Evolutionary conservation across 495 filamentous ascomycete species (phyloP).

Genomic region (Astrocystis sublimbata): DNA sequence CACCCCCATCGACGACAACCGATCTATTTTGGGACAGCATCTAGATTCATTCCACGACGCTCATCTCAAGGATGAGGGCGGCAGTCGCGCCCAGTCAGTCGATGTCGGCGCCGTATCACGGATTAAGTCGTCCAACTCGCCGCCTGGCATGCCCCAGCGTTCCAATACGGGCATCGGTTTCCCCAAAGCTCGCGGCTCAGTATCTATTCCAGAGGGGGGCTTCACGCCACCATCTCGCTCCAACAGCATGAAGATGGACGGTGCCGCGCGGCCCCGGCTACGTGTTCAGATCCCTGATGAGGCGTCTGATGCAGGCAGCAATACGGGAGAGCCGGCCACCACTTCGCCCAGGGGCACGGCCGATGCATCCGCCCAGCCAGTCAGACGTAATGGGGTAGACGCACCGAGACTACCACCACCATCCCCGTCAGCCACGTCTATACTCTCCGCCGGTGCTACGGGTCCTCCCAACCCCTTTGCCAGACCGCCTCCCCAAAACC

Average conservation of each 20-base stretch:
- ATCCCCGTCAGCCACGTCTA: conserved; percentile 77
- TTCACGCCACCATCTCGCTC: conserved; percentile 73
- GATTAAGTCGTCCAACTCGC: conserved; percentile 42
- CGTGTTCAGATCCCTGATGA: conserved; percentile 95
- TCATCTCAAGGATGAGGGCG: conserved; percentile 46
- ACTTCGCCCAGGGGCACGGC: conserved; percentile 70
- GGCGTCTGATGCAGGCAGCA: conserved; percentile 76
- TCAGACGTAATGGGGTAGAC: conserved; percentile 49
- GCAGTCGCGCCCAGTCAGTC: conserved; percentile 61
- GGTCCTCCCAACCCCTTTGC: conserved; percentile 97
- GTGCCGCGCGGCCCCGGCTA: conserved; percentile 73
- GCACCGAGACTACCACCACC: conserved; percentile 80
- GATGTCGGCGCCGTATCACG: conserved; percentile 59
- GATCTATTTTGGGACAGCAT: conserved; percentile 84
- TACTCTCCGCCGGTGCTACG: conserved; percentile 87
- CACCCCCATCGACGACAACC: conserved; percentile 91
- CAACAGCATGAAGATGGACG: conserved; percentile 60
- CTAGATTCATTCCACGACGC: conserved; percentile 61
- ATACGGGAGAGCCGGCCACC: conserved; percentile 65
- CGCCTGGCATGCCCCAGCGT: conserved; percentile 51
- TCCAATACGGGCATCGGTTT: conserved; percentile 42
- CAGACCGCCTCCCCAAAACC: conserved; percentile 59
- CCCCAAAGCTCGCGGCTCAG: conserved; percentile 51
- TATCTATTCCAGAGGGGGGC: conserved; percentile 53
- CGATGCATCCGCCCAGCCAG: conserved; percentile 41